phyloP scores from a whole-genome alignment of 352 stramenopile species.

The Globisporangium rhizosaccharum region DNA sequence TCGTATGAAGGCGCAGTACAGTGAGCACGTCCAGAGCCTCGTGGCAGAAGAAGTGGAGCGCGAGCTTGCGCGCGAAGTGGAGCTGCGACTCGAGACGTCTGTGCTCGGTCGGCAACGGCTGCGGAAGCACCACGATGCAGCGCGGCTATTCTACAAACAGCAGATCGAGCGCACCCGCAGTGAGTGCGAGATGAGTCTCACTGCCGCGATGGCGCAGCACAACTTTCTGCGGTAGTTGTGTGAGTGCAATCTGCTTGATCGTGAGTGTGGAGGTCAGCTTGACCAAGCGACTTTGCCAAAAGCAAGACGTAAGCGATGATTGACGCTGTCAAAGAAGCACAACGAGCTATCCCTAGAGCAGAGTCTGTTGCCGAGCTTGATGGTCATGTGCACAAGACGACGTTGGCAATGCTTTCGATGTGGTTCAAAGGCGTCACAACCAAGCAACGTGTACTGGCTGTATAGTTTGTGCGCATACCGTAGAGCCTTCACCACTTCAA shows the following conservation, averaged over 20 bases:
- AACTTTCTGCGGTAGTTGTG: conserved; percentile 56
- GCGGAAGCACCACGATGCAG: conserved; percentile 41
- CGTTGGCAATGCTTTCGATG: too few species aligned
- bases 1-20: conserved; percentile 56
- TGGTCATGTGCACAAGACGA: too few species aligned
- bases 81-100: conserved; percentile 41
- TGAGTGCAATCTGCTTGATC: background rate
- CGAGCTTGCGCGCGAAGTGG: conserved; percentile 53
- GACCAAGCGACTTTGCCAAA: too few species aligned
- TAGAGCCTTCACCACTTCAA: too few species aligned
- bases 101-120: conserved; percentile 38
- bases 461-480: too few species aligned
- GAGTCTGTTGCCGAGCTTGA: too few species aligned
- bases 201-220: conserved; percentile 52
- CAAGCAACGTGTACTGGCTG: too few species aligned
- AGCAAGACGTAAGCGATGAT: too few species aligned
- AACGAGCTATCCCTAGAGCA: too few species aligned
- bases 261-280: background rate
- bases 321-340: too few species aligned
- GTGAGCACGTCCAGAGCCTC: conserved; percentile 42
- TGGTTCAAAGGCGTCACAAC: too few species aligned
- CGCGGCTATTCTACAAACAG: conserved; percentile 43
- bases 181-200: conserved; percentile 68
- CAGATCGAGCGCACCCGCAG: conserved; percentile 57
- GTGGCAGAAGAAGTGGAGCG: conserved; percentile 57